Conservation (phyloP, 257 asterid species). For the Solanum appendiculatum region DNA sequence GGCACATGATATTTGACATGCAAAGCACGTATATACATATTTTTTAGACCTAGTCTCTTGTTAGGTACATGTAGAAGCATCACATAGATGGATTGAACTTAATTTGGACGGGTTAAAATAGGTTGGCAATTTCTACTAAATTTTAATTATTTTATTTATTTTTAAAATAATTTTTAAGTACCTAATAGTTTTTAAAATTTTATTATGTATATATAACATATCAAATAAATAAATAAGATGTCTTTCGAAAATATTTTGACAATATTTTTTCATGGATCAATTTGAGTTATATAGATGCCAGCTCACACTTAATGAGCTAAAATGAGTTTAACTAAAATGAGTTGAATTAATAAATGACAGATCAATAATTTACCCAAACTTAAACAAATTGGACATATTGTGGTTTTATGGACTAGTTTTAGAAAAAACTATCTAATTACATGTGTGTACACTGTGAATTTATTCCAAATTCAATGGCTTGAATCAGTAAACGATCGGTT, state of each 20-base stretch:
- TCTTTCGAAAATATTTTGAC: too few relatives aligned
- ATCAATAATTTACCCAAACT: neutral
- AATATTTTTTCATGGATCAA: neutral
- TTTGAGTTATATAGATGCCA: neutral
- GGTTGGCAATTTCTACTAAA: too few relatives aligned
- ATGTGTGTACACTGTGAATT: neutral
- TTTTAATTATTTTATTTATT: too few relatives aligned
- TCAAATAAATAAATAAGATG: too few relatives aligned
- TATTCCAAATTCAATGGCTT: neutral
- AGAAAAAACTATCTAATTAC: neutral
- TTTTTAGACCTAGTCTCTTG: neutral
- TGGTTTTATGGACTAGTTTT: neutral
- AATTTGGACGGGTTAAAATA: too few relatives aligned
- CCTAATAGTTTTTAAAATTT: too few relatives aligned
- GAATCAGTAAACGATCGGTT: neutral
- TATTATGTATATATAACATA: too few relatives aligned
- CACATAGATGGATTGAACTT: too few relatives aligned
- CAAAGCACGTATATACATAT: neutral
- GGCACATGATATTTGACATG: neutral
- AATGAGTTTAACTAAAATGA: neutral
- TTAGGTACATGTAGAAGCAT: neutral
- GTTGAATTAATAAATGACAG: too few relatives aligned
- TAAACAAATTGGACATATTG: too few relatives aligned
- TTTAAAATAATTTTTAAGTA: too few relatives aligned
- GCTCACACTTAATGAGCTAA: too few relatives aligned